Evolutionary conservation across 208 protist genomes (phyloP).

Genomic region (Endotrypanum monterogeii): DNA sequence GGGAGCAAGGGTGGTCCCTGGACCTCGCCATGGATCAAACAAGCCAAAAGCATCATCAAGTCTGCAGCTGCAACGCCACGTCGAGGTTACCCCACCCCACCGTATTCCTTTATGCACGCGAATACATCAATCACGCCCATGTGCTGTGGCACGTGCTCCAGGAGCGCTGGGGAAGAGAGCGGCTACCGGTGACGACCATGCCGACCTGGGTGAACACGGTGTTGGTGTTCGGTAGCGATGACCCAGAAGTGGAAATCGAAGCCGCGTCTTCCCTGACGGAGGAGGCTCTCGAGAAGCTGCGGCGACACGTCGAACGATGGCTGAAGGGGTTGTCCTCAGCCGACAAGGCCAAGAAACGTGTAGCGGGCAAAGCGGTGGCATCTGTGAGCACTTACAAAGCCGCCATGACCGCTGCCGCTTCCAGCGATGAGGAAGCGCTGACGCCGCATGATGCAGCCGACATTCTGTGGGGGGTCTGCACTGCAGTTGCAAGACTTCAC

Average conservation of each 20-base stretch:
- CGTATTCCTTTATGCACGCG: slow-evolving; percentile 32
- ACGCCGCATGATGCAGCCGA: slow-evolving; percentile 30
- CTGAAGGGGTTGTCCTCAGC: slow-evolving; percentile 13
- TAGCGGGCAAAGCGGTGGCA: slow-evolving; percentile 6
- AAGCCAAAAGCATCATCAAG: not conserved
- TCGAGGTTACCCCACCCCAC: slow-evolving; percentile 15
- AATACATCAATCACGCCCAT: slow-evolving; percentile 25
- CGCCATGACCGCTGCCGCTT: not conserved
- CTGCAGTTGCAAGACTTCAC: slow-evolving; percentile 23
- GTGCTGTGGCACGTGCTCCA: slow-evolving; percentile 16
- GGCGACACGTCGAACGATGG: slow-evolving; percentile 20
- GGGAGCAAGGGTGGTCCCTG: slow-evolving; percentile 14
- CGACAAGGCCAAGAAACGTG: slow-evolving; percentile 23
- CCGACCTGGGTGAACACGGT: slow-evolving; percentile 22
- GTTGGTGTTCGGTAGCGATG: not conserved
- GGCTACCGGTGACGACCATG: slow-evolving; percentile 21
- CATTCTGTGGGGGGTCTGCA: slow-evolving; percentile 20
- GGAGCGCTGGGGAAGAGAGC: slow-evolving; percentile 28
- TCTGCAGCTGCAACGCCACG: not conserved
- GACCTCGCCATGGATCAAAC: not conserved
- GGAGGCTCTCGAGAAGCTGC: slow-evolving; percentile 14
- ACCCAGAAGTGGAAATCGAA: not conserved
- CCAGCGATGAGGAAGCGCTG: slow-evolving; percentile 9
- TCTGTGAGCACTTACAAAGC: slow-evolving; percentile 6
- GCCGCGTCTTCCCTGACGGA: not conserved